A percentile compares a stretch with the other conserved stretches of the same genome.
Conservation (phyloP, 164 flowering plant genomes). For the Umbilicus rupestris region DNA sequence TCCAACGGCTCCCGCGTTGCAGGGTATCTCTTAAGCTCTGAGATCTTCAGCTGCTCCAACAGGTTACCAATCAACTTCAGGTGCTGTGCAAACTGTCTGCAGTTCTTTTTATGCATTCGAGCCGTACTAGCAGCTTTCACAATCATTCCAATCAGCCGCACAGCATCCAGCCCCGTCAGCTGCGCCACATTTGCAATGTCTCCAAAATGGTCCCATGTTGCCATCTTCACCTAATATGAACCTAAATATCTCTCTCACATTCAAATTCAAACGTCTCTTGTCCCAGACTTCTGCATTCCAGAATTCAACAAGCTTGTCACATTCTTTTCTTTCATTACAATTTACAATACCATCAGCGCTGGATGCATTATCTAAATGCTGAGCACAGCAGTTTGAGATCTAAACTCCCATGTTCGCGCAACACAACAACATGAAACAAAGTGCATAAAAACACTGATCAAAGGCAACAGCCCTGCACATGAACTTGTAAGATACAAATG, state of each 20-base stretch:
- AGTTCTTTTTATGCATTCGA: conserved; percentile 92
- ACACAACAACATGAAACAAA: not conserved
- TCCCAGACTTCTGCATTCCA: not conserved
- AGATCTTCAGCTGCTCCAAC: conserved; percentile 76
- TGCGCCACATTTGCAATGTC: conserved; percentile 74
- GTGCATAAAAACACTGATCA: not conserved
- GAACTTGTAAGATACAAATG: not conserved
- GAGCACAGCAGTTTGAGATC: too few relatives aligned
- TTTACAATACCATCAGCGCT: too few relatives aligned
- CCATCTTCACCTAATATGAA: conserved; percentile 19
- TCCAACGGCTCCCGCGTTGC: conserved; percentile 93
- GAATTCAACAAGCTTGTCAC: not conserved
- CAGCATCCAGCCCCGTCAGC: conserved; percentile 76
- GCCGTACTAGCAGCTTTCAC: conserved; percentile 86
- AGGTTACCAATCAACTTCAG: conserved; percentile 86
- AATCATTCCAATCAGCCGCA: conserved; percentile 61
- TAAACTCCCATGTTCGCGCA: too few relatives aligned
- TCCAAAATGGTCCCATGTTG: conserved; percentile 65
- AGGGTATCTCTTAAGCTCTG: conserved; percentile 84
- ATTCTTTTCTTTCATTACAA: too few relatives aligned
- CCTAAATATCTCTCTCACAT: not conserved
- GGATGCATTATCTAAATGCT: too few relatives aligned
- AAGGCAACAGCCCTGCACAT: not conserved
- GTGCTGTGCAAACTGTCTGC: conserved; percentile 87
- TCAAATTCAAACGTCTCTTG: not conserved